Evolutionary conservation across 2,329 filamentous ascomycete genomes (phyloP).

Genomic region (Penicillium sp.): DNA sequence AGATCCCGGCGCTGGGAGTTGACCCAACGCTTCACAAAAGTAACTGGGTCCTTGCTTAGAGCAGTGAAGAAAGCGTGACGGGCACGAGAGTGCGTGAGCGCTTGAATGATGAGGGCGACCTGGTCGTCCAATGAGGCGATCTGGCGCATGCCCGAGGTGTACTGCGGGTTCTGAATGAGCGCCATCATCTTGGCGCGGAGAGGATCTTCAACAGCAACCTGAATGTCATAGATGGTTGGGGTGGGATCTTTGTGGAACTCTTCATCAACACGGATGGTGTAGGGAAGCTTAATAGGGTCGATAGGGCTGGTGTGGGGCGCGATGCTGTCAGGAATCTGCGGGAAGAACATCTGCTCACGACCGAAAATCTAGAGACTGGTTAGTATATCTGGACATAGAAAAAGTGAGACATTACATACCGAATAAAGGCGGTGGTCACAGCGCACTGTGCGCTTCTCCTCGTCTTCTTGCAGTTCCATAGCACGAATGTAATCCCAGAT

Average conservation of each 20-base stretch:
- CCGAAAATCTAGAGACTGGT: slow-evolving; percentile 62
- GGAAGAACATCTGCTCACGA: slow-evolving; percentile 78
- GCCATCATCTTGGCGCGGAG: slow-evolving; percentile 66
- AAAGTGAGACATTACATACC: slow-evolving; percentile 53
- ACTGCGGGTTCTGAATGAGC: slow-evolving; percentile 68
- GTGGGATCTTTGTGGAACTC: slow-evolving; percentile 72
- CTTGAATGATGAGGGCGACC: slow-evolving; percentile 78
- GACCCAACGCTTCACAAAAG: slow-evolving; percentile 84
- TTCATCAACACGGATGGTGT: slow-evolving; percentile 91
- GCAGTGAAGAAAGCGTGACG: slow-evolving; percentile 85
- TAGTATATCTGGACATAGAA: background rate
- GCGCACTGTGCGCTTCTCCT: slow-evolving; percentile 88
- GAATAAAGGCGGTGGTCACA: slow-evolving; percentile 81
- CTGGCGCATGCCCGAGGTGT: slow-evolving; percentile 71
- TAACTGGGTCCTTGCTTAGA: slow-evolving; percentile 76
- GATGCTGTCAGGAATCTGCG: slow-evolving; percentile 78
- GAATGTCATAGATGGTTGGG: slow-evolving; percentile 86
- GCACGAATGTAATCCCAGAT: slow-evolving; percentile 94
- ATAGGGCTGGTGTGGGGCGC: slow-evolving; percentile 75
- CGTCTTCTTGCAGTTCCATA: slow-evolving; percentile 85
- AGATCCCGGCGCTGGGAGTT: slow-evolving; percentile 88
- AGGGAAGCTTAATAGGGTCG: slow-evolving; percentile 78
- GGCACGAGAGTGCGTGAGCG: slow-evolving; percentile 78
- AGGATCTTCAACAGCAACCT: slow-evolving; percentile 80
- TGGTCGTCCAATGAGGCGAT: slow-evolving; percentile 81